Conservation (phyloP, 371 early-diverging fungal genomes). For the Rhizopus stolonifer region DNA sequence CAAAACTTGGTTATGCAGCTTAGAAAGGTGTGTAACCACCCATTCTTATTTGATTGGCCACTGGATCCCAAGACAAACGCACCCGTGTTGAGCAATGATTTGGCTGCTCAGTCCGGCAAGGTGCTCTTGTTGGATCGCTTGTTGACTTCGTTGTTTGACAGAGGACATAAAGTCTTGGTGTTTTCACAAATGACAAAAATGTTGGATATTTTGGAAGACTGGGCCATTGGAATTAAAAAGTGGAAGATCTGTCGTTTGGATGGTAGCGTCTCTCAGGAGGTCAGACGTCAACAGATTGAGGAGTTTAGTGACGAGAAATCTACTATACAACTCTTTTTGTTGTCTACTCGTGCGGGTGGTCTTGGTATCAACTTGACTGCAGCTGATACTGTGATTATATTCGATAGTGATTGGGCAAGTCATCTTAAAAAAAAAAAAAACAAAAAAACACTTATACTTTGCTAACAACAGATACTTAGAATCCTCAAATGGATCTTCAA, state of each 20-base stretch:
- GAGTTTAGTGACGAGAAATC: constrained; percentile 53
- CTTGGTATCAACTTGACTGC: constrained; percentile 93
- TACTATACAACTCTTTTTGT: constrained; percentile 79
- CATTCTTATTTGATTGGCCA: constrained; percentile 87
- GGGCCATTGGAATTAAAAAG: constrained; percentile 70
- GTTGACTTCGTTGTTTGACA: constrained; percentile 71
- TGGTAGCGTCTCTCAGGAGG: constrained; percentile 80
- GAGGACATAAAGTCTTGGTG: constrained; percentile 87
- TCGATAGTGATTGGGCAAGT: constrained; percentile 90
- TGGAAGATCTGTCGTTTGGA: constrained; percentile 94
- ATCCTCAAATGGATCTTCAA: constrained; percentile 97
- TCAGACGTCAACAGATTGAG: constrained; percentile 77
- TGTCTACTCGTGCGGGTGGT: constrained; percentile 97
- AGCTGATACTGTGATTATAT: constrained; percentile 93
- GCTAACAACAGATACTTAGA: constrained; percentile 40
- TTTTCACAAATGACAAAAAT: constrained; percentile 95
- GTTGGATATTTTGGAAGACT: constrained; percentile 92
- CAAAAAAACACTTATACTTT: not conserved
- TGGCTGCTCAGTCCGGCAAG: constrained; percentile 81
- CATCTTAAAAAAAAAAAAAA: no score
- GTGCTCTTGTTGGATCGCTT: constrained; percentile 84
- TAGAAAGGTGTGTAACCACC: constrained; percentile 95
- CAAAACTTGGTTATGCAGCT: constrained; percentile 91
- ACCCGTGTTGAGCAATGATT: constrained; percentile 50
- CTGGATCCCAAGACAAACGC: constrained; percentile 51